Percentiles rank a stretch among this genome's conserved stretches.
Conservation (phyloP, 2,329 filamentous ascomycete genomes). For the Neofusicoccum kwambonambiense region DNA sequence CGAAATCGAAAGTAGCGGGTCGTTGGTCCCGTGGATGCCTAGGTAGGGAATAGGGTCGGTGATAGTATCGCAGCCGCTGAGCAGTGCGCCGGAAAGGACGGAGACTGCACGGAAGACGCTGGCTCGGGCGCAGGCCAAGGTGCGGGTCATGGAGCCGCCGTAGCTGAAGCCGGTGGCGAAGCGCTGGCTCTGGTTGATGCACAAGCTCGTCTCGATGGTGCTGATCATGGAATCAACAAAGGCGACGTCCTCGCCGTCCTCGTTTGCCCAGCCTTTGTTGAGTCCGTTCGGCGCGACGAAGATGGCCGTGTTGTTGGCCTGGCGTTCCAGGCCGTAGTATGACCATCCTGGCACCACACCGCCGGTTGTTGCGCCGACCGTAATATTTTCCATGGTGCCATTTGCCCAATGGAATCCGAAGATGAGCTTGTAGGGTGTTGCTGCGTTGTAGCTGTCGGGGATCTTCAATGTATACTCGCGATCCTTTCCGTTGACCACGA, state of each 20-base stretch:
- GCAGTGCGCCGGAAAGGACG: constrained; percentile 24
- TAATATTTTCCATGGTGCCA: constrained; percentile 24
- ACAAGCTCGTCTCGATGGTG: constrained; percentile 41
- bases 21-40: constrained; percentile 41
- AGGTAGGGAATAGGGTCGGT: constrained; percentile 42
- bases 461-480: constrained; percentile 43
- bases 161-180: constrained; percentile 50
- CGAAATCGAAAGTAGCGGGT: constrained; percentile 38
- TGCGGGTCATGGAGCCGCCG: constrained; percentile 45
- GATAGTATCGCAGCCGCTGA: constrained; percentile 33
- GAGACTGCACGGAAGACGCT: constrained; percentile 42
- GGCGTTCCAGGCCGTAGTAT: constrained; percentile 44
- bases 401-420: constrained; percentile 45
- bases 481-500: constrained; percentile 36
- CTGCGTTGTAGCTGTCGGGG: constrained; percentile 43
- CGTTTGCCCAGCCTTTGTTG: constrained; percentile 45
- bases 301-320: constrained; percentile 39
- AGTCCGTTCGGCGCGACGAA: constrained; percentile 47
- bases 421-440: constrained; percentile 42
- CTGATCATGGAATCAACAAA: constrained; percentile 43
- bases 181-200: constrained; percentile 42
- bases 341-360: constrained; percentile 14
- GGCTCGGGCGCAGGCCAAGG: constrained; percentile 44
- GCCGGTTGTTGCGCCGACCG: constrained; percentile 28
- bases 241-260: constrained; percentile 41